These are phyloP conservation scores for Silene uniflora DNA, from an alignment of 148 eudicot genomes.

Conservation along the genomic window DNA sequence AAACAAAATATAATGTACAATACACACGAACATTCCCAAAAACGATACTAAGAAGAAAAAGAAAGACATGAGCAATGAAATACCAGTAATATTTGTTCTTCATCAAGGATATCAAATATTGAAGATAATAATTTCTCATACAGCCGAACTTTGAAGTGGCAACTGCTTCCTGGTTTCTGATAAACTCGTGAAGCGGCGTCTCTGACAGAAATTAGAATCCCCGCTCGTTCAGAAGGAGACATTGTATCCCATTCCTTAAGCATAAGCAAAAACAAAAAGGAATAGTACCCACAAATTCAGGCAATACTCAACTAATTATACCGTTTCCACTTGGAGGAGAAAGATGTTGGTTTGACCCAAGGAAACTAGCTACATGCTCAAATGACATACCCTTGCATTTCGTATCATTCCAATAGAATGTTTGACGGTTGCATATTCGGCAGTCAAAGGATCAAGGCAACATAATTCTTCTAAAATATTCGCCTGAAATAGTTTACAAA, in stretches of 20 bases:
- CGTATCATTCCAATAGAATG: slow-evolving; percentile 55
- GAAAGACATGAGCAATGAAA: slow-evolving; percentile 1
- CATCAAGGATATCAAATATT: slow-evolving; percentile 85
- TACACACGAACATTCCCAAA: slow-evolving; percentile 3
- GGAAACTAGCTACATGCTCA: slow-evolving; percentile 7
- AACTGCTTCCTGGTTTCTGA: slow-evolving; percentile 44
- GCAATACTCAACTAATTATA: not conserved
- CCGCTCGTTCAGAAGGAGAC: slow-evolving; percentile 62
- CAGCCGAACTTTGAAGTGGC: slow-evolving; percentile 68
- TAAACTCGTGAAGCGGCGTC: slow-evolving; percentile 39
- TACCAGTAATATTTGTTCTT: slow-evolving; percentile 72
- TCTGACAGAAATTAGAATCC: slow-evolving; percentile 49
- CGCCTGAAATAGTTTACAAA: slow-evolving; percentile 38
- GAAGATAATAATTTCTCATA: slow-evolving; percentile 71
- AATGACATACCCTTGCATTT: slow-evolving; percentile 50
- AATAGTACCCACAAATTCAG: slow-evolving; percentile 13
- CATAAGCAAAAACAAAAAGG: slow-evolving; percentile 12
- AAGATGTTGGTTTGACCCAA: not conserved
- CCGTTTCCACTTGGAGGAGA: slow-evolving; percentile 9
- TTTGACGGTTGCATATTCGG: slow-evolving; percentile 42
- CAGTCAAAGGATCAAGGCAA: slow-evolving; percentile 31
- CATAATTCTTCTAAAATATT: slow-evolving; percentile 69
- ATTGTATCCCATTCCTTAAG: slow-evolving; percentile 68
- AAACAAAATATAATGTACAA: not conserved
- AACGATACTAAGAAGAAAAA: slow-evolving; percentile 8